Base-by-base conservation (phyloP, 768 basidiomycete species). In the Asterophora lycoperdoides region DNA sequence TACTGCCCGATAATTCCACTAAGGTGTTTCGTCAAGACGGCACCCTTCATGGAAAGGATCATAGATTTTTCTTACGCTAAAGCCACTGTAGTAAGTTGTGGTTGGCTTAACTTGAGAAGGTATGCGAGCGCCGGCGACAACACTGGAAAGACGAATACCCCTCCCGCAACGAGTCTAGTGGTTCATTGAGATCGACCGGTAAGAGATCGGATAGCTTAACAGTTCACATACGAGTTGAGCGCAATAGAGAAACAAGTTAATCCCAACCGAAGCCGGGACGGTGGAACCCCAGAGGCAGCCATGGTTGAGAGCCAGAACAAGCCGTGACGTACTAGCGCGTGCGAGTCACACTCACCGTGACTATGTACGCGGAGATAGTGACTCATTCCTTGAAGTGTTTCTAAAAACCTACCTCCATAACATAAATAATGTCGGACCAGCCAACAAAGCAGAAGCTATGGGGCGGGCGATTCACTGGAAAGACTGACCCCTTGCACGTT, bases 391-490 rank as follows among this genome's bases (percentile, higher is more conserved):
- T n/a, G n/a, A n/a, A n/a, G n/a, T n/a, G n/a, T n/a, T n/a, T n/a
- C n/a, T n/a, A n/a, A n/a, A n/a, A n/a, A n/a, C 6, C 23, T 23
- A 23, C 23, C 23, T 23, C 23, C 23, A 19, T 5, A 10, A 35
- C 15, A 47, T 30, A 28, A 74, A 47, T 30, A 28, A 74, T 75
- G 73, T 50, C 68, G 14, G 66, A 68, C 19, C 59, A 65, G 57
- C 72, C 75, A 29, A 71, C 72, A 15, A 73, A 74, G 52, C 83
- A 89, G 67, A 91, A 90, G 64, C 67, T 92, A 63, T 92, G 89
- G 89, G 89, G 90, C 10, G 90, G 90, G 11, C 73, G 92, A 29
- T 94, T 94, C 62, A 91, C 89, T 10, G 90, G 90, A 40, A 83
- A 81, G 57, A 92, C 90, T 0, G 93, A 96, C 67, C 93, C 90